Evolutionary conservation across 2,329 filamentous ascomycete species (phyloP).

Genomic region (Niveomyces coronatus): DNA sequence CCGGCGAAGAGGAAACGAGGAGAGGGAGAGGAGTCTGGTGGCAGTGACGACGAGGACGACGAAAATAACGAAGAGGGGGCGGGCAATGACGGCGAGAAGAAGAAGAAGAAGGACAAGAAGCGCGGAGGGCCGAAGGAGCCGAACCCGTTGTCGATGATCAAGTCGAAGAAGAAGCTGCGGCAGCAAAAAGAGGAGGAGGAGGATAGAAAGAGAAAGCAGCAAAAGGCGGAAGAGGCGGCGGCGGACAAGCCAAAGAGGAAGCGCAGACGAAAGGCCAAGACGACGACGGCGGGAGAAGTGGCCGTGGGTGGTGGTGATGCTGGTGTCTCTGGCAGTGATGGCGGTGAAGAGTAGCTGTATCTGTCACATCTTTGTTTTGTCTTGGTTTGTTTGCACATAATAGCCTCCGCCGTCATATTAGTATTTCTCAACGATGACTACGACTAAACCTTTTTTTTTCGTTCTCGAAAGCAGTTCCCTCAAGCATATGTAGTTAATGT

Average conservation of each 20-base stretch:
- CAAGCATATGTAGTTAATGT: no score
- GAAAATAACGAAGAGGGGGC: constrained; percentile 15
- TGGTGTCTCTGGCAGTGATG: constrained; percentile 18
- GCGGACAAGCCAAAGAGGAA: constrained; percentile 24
- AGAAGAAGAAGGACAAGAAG: constrained; percentile 46
- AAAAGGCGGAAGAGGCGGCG: constrained; percentile 13
- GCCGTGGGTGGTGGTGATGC: constrained; percentile 19
- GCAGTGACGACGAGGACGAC: constrained; percentile 31
- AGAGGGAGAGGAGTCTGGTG: constrained; percentile 26
- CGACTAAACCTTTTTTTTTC: no score
- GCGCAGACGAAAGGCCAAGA: constrained; percentile 26
- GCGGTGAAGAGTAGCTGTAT: constrained; percentile 17
- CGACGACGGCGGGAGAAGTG: constrained; percentile 13
- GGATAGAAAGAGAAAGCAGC: constrained; percentile 14
- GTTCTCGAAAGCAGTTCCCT: no score
- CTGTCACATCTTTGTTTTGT: no score
- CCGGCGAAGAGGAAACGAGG: constrained; percentile 43
- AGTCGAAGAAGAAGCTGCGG: constrained; percentile 44
- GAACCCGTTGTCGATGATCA: constrained; percentile 63
- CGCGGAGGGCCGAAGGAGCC: constrained; percentile 54
- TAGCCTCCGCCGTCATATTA: no score
- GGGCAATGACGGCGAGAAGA: constrained; percentile 12
- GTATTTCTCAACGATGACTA: no score
- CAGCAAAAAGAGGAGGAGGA: constrained; percentile 15
- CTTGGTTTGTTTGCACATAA: no score